Evolutionary conservation across 1,284 basidiomycete genomes (phyloP).

Genomic region (Golubevia pallescens): DNA sequence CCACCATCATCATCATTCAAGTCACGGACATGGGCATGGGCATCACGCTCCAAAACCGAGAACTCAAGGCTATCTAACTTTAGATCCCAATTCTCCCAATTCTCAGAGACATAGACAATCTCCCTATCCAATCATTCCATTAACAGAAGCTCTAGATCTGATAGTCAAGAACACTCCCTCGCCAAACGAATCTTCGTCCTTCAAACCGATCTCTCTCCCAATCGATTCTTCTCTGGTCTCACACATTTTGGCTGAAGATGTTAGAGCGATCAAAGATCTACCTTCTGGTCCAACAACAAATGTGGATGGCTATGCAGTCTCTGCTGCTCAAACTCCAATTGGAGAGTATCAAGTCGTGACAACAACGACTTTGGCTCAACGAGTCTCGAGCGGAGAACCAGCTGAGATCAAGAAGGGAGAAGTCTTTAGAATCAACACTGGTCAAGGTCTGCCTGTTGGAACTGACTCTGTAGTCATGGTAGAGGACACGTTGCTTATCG

Average conservation of each 20-base stretch:
- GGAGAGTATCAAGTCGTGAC: conserved; percentile 66
- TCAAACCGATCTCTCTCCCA: conserved; percentile 4
- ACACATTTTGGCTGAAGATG: conserved; percentile 77
- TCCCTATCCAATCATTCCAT: conserved; percentile 76
- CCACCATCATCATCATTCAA: conserved; percentile 67
- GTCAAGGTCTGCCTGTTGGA: conserved; percentile 38
- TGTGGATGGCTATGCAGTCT: conserved; percentile 83
- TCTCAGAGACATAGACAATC: conserved; percentile 67
- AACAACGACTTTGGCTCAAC: no score
- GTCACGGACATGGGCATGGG: conserved; percentile 22
- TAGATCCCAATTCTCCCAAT: conserved; percentile 70
- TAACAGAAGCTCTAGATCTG: conserved; percentile 72
- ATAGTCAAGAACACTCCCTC: conserved; percentile 69
- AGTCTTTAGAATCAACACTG: conserved; percentile 53
- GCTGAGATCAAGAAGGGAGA: conserved; percentile 13
- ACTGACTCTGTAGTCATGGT: conserved; percentile 54
- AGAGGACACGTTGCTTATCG: conserved; percentile 59
- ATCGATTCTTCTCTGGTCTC: conserved; percentile 69
- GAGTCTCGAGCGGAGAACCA: no score
- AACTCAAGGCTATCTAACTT: conserved; percentile 67
- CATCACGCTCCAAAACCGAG: conserved; percentile 60
- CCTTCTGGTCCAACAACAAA: conserved; percentile 72
- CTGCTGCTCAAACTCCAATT: conserved; percentile 1
- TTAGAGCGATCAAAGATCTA: conserved; percentile 71
- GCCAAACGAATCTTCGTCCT: neutral